Percentiles rank a stretch among this genome's conserved stretches.
Conservation (phyloP, 192 early-diverging fungal species). For the Coemansia sp. region DNA sequence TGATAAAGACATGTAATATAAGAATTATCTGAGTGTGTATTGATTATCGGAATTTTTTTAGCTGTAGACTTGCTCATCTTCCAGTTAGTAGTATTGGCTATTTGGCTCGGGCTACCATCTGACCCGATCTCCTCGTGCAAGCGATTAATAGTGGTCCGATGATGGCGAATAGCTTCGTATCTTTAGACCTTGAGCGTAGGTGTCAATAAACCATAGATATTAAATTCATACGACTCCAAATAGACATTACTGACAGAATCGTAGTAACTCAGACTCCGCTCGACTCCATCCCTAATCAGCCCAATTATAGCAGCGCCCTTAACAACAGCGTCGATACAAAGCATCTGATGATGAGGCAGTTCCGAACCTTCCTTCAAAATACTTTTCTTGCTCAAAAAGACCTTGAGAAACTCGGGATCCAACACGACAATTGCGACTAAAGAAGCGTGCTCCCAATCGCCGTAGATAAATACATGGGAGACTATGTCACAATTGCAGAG, state of each 20-base stretch:
- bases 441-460: constrained; percentile 70
- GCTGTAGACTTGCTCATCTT: constrained; percentile 27
- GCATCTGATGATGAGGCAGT: too few relatives aligned
- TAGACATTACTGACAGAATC: constrained; percentile 47
- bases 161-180: too few relatives aligned
- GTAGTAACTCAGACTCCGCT: constrained; percentile 68
- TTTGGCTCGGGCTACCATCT: constrained; percentile 40
- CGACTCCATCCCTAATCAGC: constrained; percentile 61
- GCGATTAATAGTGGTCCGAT: too few relatives aligned
- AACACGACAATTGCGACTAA: constrained; percentile 35
- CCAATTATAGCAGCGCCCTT: constrained; percentile 59
- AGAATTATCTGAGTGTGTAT: not conserved
- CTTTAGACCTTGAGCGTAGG: too few relatives aligned
- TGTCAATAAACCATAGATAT: too few relatives aligned
- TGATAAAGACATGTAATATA: too few relatives aligned
- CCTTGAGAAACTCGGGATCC: too few relatives aligned
- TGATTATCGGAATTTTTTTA: constrained; percentile 21
- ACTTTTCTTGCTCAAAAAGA: too few relatives aligned
- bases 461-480: constrained; percentile 75
- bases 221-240: too few relatives aligned
- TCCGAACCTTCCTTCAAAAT: too few relatives aligned
- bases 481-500: constrained; percentile 79
- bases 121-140: constrained; percentile 8
- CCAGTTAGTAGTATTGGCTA: constrained; percentile 46
- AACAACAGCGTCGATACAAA: constrained; percentile 35